These are phyloP conservation scores for Boletus huronensis DNA, from an alignment of 768 basidiomycete genomes.

Conservation along the genomic window DNA sequence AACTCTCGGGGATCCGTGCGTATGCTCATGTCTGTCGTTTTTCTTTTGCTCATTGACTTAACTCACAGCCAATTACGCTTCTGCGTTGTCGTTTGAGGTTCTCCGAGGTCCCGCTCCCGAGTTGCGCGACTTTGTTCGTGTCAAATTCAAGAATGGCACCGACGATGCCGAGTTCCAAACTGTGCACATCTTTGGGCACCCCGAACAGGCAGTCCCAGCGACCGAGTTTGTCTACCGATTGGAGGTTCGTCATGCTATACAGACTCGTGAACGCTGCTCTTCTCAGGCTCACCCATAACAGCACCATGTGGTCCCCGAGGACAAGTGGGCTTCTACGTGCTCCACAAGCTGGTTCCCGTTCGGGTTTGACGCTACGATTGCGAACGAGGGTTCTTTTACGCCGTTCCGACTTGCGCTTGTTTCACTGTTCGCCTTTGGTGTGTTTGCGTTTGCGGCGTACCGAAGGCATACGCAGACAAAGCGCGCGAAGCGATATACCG, in stretches of 20 bases:
- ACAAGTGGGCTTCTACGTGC: no score
- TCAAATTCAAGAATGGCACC: slow-evolving; percentile 83
- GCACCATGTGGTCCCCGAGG: slow-evolving; percentile 15
- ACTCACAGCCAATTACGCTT: slow-evolving; percentile 60
- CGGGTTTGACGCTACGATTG: no score
- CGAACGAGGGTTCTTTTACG: no score
- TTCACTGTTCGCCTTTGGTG: no score
- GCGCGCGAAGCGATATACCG: no score
- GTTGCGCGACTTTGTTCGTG: slow-evolving; percentile 72
- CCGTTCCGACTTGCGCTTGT: no score
- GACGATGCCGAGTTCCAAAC: slow-evolving; percentile 40
- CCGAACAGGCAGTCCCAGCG: no score
- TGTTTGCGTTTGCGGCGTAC: no score
- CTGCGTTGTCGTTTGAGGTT: slow-evolving; percentile 72
- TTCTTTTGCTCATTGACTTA: not conserved
- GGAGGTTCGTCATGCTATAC: slow-evolving; percentile 46
- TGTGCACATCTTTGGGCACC: no score
- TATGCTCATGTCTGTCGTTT: not conserved
- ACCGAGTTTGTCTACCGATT: slow-evolving; percentile 66
- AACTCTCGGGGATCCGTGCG: slow-evolving; percentile 22
- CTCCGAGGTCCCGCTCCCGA: slow-evolving; percentile 73
- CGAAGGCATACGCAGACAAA: no score
- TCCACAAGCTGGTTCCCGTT: no score
- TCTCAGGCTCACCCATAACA: slow-evolving; percentile 12
- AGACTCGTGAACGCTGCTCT: not conserved